Evolutionary conservation across 495 filamentous ascomycete species (phyloP).

Genomic region (Hypomontagnella monticulosa): DNA sequence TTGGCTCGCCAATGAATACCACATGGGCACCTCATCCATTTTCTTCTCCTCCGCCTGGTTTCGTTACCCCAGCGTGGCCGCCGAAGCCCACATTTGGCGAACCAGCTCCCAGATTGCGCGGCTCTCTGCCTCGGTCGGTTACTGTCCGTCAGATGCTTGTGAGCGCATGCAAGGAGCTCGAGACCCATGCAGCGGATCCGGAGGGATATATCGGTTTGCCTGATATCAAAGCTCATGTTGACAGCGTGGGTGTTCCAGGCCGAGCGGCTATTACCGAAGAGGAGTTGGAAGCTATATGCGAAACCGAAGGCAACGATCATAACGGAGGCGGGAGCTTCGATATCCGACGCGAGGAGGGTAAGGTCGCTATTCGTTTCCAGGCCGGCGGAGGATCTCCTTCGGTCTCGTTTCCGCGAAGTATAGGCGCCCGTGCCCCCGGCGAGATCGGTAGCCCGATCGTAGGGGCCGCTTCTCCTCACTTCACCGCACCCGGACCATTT

Average conservation of each 20-base stretch:
- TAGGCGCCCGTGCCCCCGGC: conserved; percentile 62
- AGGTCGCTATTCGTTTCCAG: conserved; percentile 61
- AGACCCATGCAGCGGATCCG: conserved; percentile 43
- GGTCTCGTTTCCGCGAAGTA: conserved; percentile 44
- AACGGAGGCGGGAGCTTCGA: conserved; percentile 91
- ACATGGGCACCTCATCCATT: conserved; percentile 45
- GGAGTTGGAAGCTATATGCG: conserved; percentile 88
- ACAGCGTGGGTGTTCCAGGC: conserved; percentile 60
- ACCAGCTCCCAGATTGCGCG: conserved; percentile 42
- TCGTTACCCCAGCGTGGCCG: conserved; percentile 43
- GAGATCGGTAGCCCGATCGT: conserved; percentile 65
- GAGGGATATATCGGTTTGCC: conserved; percentile 74
- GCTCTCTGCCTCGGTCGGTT: conserved; percentile 53
- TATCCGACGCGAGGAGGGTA: conserved; percentile 59
- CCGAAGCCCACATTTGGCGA: conserved; percentile 40
- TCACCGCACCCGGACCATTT: conserved; percentile 13
- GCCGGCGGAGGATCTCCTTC: conserved; percentile 32
- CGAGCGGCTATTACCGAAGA: conserved; percentile 70
- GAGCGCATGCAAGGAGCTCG: conserved; percentile 58
- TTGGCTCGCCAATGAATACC: conserved; percentile 42
- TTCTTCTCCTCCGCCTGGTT: conserved; percentile 42
- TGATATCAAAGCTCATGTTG: conserved; percentile 71
- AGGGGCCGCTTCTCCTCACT: conserved; percentile 51
- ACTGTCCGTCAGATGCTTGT: conserved; percentile 61
- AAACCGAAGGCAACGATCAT: conserved; percentile 84